These are phyloP conservation scores for Arctium lappa DNA, from an alignment of 129 eudicot species.

Conservation along the genomic window DNA sequence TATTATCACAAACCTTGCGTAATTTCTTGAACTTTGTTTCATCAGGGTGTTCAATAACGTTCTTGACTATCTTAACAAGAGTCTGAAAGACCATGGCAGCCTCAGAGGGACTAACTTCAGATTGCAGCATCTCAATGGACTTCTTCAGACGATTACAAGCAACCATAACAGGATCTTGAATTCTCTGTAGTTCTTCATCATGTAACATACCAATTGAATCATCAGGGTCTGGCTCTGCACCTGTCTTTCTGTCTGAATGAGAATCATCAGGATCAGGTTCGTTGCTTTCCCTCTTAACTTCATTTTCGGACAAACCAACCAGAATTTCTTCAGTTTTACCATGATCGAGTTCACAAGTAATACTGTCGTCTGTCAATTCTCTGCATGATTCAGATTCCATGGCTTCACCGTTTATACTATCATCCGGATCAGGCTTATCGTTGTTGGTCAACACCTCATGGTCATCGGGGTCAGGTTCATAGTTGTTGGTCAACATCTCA, in stretches of 20 bases:
- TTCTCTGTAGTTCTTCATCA: constrained; percentile 60
- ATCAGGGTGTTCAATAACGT: constrained; percentile 72
- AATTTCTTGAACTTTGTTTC: constrained; percentile 71
- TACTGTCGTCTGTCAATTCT: constrained; percentile 5
- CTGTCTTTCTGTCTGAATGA: neutral
- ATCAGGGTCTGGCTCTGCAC: constrained; percentile 51
- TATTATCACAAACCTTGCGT: constrained; percentile 61
- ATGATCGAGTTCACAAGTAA: constrained; percentile 32
- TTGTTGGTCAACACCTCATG: neutral
- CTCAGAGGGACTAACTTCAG: constrained; percentile 60
- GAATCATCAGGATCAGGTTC: constrained; percentile 50
- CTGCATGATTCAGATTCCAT: constrained; percentile 36
- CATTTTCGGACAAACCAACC: constrained; percentile 23
- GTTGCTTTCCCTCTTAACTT: constrained; percentile 10
- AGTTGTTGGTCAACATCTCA: neutral
- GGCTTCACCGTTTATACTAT: constrained; percentile 15
- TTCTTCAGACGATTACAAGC: constrained; percentile 57
- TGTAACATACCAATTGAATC: constrained; percentile 24
- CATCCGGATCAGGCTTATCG: constrained; percentile 53
- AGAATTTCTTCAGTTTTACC: constrained; percentile 25
- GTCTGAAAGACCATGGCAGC: constrained; percentile 54
- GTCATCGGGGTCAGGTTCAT: constrained; percentile 41
- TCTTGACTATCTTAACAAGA: constrained; percentile 77
- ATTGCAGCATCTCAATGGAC: constrained; percentile 56
- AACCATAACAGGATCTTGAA: constrained; percentile 74